A percentile compares a stretch with the other conserved stretches of the same genome.
Evolutionary conservation across 495 filamentous ascomycete species (phyloP).

Genomic region (Opeltia flavorubescens): DNA sequence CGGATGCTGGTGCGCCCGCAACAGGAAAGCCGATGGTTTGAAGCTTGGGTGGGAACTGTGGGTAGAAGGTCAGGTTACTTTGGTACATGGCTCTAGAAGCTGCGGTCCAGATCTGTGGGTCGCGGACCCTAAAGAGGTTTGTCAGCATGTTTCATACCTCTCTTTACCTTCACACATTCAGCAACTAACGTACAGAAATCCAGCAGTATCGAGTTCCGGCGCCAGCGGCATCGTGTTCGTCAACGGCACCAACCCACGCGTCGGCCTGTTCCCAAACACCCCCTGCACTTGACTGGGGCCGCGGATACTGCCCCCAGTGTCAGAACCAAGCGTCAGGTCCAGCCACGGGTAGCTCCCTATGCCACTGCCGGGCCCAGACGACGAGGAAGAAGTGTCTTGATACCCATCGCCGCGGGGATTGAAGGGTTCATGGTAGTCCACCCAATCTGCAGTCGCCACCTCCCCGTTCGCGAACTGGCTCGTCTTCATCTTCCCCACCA

Average conservation of each 20-base stretch:
- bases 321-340: slow-evolving; percentile 36
- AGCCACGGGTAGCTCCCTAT: slow-evolving; percentile 41
- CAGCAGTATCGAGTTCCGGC: slow-evolving; percentile 32
- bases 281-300: slow-evolving; percentile 33
- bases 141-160: slow-evolving; percentile 16
- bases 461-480: slow-evolving; percentile 47
- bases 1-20: slow-evolving; percentile 9
- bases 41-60: slow-evolving; percentile 31
- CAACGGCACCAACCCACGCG: slow-evolving; percentile 30
- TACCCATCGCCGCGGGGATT: slow-evolving; percentile 47
- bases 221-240: slow-evolving; percentile 31
- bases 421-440: slow-evolving; percentile 37
- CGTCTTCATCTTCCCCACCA: slow-evolving; percentile 47
- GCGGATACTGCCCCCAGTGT: slow-evolving; percentile 35
- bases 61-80: slow-evolving; percentile 27
- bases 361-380: slow-evolving; percentile 32
- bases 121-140: slow-evolving; percentile 20
- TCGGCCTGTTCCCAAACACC: slow-evolving; percentile 34
- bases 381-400: slow-evolving; percentile 31
- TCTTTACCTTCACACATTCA: slow-evolving; percentile 13
- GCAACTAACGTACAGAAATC: slow-evolving; percentile 21
- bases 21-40: slow-evolving; percentile 24
- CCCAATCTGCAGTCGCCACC: slow-evolving; percentile 37
- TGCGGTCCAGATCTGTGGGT: slow-evolving; percentile 30
- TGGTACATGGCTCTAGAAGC: slow-evolving; percentile 32